Evolutionary conservation across 441 rosid genomes (phyloP), one percentile per base, ranked within the genome.

Genomic region (Populus hybrid): DNA sequence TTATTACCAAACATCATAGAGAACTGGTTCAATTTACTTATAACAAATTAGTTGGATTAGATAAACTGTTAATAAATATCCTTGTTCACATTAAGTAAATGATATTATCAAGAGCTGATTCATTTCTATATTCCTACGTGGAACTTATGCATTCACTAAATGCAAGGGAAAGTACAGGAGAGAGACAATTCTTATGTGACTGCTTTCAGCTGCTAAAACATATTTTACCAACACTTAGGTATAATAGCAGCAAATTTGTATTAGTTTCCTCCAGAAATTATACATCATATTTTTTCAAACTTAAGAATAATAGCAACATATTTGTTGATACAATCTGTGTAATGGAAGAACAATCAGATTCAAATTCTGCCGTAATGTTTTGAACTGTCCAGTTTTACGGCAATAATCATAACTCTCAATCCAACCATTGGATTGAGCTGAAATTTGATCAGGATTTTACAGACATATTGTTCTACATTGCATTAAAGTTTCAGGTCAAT

Each of bases 181-280:
- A 67, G 35, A 21, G 32, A 57, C 24, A 11, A 69, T n/a, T 26
- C 32, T 24, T 14, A 57, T 34, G 24, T 46, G 46, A 46, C 65
- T 59, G 16, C 26, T 66, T 67, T 75, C 67, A 50, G 30, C 32
- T 4, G 7, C 46, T 67, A 20, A 28, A n/a, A 40, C 34, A 14
- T 26, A 64, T 18, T 64, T 35, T 65, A 14, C 28, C 65, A 46
- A 36, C 23, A 24, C 23, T 36, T 26, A 1, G 0, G 30, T 26
- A n/a, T 28, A 65, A 10, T 57, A 67, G 67, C 59, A 50, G 38
- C 63, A 59, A 20, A 72, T 18, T 18, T 26, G 24, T 26, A 59
- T 54, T 28, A 77, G 72, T 69, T 26, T 34, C 57, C 50, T 30
- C 30, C 57, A 69, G 66, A 21, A 75, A 54, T 54, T n/a, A 46